Conservation (phyloP, 441 rosid species). For the Melastoma candidum region DNA sequence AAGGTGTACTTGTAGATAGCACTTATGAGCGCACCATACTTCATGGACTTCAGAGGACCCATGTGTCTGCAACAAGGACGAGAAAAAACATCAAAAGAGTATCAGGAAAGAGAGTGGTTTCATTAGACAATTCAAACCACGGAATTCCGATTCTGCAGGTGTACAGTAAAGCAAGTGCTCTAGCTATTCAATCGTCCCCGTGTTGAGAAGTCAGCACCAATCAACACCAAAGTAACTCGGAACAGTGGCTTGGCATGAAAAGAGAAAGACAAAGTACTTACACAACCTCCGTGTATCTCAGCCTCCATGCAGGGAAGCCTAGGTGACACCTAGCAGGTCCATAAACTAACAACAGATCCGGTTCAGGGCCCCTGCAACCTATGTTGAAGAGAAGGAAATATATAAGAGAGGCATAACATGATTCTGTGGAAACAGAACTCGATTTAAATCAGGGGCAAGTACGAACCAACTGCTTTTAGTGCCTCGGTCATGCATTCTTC, state of each 20-base stretch:
- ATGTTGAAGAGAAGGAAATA: slow-evolving; percentile 12
- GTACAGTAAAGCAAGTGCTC: no score
- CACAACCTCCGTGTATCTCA: slow-evolving; percentile 81
- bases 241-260: no score
- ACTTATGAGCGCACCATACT: slow-evolving; percentile 50
- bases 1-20: slow-evolving; percentile 64
- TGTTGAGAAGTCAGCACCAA: no score
- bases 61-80: slow-evolving; percentile 43
- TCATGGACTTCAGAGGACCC: slow-evolving; percentile 72
- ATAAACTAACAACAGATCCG: slow-evolving; percentile 73
- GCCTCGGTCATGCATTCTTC: slow-evolving; percentile 65
- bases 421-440: neutral
- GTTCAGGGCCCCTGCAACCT: slow-evolving; percentile 67
- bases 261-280: slow-evolving; percentile 28
- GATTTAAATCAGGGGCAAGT: slow-evolving; percentile 12
- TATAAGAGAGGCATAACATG: slow-evolving; percentile 5
- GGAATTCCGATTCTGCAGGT: neutral
- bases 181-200: no score
- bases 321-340: slow-evolving; percentile 81
- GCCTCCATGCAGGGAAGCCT: slow-evolving; percentile 92
- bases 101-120: neutral
- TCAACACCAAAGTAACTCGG: no score
- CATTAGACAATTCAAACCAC: neutral
- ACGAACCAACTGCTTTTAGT: slow-evolving; percentile 56
- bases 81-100: slow-evolving; percentile 10